Percentiles rank a stretch among this genome's conserved stretches.
Evolutionary conservation across 352 stramenopile genomes (phyloP).

Genomic region (Phytophthora cryptogea): DNA sequence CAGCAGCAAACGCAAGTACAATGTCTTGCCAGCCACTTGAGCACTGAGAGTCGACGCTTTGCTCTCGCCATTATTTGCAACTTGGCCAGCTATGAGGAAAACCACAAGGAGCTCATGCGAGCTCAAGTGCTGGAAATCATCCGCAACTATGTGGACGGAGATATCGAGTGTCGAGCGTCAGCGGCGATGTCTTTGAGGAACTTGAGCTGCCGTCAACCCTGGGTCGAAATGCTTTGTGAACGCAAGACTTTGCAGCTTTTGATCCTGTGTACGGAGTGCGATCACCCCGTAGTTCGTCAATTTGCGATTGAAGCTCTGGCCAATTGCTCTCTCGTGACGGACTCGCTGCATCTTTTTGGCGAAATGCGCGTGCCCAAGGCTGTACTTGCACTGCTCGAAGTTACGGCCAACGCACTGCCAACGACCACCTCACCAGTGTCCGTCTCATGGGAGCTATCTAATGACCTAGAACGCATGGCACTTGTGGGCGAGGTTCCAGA

Average conservation of each 20-base stretch:
- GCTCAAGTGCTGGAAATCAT: slow-evolving; percentile 72
- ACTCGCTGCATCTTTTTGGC: slow-evolving; percentile 74
- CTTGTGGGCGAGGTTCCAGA: background rate
- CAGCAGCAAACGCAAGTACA: slow-evolving; percentile 10
- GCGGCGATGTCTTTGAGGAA: slow-evolving; percentile 78
- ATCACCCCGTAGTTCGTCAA: slow-evolving; percentile 58
- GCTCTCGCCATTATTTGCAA: slow-evolving; percentile 81
- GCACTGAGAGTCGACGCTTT: slow-evolving; percentile 49
- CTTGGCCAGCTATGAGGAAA: slow-evolving; percentile 70
- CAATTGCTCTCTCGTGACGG: slow-evolving; percentile 78
- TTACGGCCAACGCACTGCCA: slow-evolving; percentile 13
- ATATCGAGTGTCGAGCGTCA: slow-evolving; percentile 70
- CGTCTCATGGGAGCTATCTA: slow-evolving; percentile 22
- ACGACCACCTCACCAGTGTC: background rate
- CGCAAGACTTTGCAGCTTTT: slow-evolving; percentile 68
- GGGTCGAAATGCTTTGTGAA: slow-evolving; percentile 83
- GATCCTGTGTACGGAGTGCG: slow-evolving; percentile 54
- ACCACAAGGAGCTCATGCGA: slow-evolving; percentile 84
- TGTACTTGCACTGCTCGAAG: slow-evolving; percentile 58
- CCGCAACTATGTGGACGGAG: slow-evolving; percentile 68
- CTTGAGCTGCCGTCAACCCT: slow-evolving; percentile 69
- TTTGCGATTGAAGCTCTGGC: slow-evolving; percentile 70
- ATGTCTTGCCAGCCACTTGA: slow-evolving; percentile 27
- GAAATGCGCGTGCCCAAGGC: slow-evolving; percentile 64
- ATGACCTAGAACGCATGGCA: background rate